A percentile compares a stretch with the other conserved stretches of the same genome.
Evolutionary conservation across 306 rosid genomes (phyloP).

Genomic region (Luffa aegyptiaca): DNA sequence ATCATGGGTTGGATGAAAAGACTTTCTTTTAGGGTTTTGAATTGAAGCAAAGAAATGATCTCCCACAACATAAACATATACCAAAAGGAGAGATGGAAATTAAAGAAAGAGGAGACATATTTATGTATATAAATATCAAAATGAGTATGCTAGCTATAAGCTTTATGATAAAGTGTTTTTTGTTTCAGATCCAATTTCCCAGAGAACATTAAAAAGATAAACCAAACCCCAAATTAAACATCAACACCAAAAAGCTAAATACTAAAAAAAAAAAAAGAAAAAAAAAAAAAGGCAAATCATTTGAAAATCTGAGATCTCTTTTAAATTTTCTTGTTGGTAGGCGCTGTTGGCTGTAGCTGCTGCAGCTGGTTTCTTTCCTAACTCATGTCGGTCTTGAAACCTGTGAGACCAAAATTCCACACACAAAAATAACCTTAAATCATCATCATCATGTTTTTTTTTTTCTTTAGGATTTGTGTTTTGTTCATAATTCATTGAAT

Average conservation of each 20-base stretch:
- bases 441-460: neutral
- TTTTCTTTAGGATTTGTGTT: neutral
- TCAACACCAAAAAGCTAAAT: neutral
- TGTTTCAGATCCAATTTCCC: slow-evolving; percentile 1
- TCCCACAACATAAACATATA: neutral
- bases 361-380: slow-evolving; percentile 4
- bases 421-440: neutral
- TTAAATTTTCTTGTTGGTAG: slow-evolving; percentile 3
- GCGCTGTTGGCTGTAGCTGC: neutral
- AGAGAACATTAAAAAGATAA: neutral
- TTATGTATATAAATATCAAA: neutral
- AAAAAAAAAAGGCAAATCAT: neutral
- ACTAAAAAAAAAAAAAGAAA: neutral
- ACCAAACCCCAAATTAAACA: slow-evolving; percentile 7
- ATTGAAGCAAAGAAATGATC: neutral
- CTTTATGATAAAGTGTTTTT: neutral
- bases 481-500: slow-evolving; percentile 1
- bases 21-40: neutral
- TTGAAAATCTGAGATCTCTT: neutral
- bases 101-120: neutral
- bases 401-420: slow-evolving; percentile 4
- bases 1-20: neutral
- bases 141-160: neutral
- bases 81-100: neutral
- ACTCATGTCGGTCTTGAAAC: slow-evolving; percentile 15